Conservation (phyloP, 106 monocot genomes). For the Xerophyta viscosa region DNA sequence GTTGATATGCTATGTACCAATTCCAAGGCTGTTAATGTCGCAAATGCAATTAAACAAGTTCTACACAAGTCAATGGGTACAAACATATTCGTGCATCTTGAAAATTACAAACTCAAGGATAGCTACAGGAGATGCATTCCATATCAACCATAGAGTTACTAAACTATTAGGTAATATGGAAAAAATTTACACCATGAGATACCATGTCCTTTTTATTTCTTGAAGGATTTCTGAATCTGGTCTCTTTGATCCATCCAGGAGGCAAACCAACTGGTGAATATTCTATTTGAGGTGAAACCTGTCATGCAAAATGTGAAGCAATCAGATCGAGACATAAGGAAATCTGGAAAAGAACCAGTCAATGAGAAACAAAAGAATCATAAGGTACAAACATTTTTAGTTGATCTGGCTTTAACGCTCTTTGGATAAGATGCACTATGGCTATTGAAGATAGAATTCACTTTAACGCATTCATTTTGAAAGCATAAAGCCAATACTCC, state of each 20-base stretch:
- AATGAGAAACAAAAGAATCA: not conserved
- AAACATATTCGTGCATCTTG: too few relatives aligned
- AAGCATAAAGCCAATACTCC: not conserved
- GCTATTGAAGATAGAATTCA: not conserved
- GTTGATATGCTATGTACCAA: too few relatives aligned
- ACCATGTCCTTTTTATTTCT: not conserved
- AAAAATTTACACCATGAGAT: not conserved
- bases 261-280: not conserved
- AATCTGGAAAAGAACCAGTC: not conserved
- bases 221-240: constrained; percentile 1
- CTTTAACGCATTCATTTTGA: not conserved
- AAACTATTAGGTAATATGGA: too few relatives aligned
- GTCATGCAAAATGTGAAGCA: not conserved
- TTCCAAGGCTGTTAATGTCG: too few relatives aligned
- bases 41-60: too few relatives aligned
- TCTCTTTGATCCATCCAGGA: not conserved
- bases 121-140: too few relatives aligned
- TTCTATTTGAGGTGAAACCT: not conserved
- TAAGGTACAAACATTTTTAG: not conserved
- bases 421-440: not conserved
- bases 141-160: too few relatives aligned
- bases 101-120: too few relatives aligned
- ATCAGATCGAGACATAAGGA: not conserved
- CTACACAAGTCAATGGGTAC: too few relatives aligned
- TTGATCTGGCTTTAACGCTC: not conserved